Conservation (phyloP, 768 basidiomycete genomes). For the Lentinula detonsa region DNA sequence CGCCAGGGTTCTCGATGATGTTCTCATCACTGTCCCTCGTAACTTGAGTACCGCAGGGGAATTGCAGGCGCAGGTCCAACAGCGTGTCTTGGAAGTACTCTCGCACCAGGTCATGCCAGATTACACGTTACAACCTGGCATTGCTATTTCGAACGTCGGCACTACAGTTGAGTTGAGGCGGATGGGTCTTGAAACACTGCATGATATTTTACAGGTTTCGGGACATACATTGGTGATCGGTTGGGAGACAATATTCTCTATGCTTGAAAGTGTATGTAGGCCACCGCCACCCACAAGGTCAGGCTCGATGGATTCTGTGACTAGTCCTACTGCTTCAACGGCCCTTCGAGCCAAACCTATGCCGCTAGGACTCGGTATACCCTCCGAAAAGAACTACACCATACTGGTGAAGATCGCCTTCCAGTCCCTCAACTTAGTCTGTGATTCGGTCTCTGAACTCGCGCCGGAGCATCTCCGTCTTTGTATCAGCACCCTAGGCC, state of each 20-base stretch:
- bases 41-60: constrained; percentile 58
- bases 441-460: constrained; percentile 83
- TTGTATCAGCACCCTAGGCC: constrained; percentile 86
- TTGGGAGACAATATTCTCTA: constrained; percentile 91
- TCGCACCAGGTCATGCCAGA: constrained; percentile 68
- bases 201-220: constrained; percentile 84
- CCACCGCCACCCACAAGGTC: constrained; percentile 33
- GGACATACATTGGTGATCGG: constrained; percentile 90
- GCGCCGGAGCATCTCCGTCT: constrained; percentile 76
- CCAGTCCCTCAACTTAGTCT: constrained; percentile 89
- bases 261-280: constrained; percentile 84
- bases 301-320: constrained; percentile 34
- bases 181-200: constrained; percentile 86
- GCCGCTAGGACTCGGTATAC: constrained; percentile 47
- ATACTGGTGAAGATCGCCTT: constrained; percentile 88
- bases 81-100: constrained; percentile 80
- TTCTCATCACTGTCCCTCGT: constrained; percentile 67
- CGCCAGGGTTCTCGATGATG: constrained; percentile 79
- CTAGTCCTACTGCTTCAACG: constrained; percentile 20
- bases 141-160: constrained; percentile 27
- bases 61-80: constrained; percentile 66
- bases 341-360: constrained; percentile 27
- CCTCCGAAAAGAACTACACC: constrained; percentile 64
- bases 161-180: constrained; percentile 72
- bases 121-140: constrained; percentile 14